Percentiles rank a stretch among this genome's conserved stretches.
Conservation (phyloP, 345 rosid genomes). For the Hibiscus tridactylites region DNA sequence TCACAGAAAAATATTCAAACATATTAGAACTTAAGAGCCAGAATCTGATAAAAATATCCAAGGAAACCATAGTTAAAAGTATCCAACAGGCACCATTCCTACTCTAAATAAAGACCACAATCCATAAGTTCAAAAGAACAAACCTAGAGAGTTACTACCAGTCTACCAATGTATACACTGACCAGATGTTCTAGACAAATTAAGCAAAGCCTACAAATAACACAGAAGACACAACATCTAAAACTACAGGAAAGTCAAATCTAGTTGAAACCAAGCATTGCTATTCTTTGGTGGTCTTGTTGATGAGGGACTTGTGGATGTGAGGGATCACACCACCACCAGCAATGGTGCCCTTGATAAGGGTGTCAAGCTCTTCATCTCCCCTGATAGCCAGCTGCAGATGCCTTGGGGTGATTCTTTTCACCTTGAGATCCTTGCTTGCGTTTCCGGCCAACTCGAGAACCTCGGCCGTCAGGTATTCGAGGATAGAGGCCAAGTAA, state of each 20-base stretch:
- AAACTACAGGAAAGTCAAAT: not conserved
- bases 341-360: conserved; percentile 64
- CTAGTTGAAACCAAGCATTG: not conserved
- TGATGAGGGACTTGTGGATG: conserved; percentile 22
- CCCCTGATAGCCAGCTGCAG: conserved; percentile 48
- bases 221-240: not conserved
- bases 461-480: conserved; percentile 71
- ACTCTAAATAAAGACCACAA: not conserved
- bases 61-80: conserved; percentile 1
- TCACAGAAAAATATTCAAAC: not conserved
- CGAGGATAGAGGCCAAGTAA: conserved; percentile 59
- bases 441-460: conserved; percentile 75
- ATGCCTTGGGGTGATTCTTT: conserved; percentile 60
- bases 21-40: not conserved
- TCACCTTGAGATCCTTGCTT: conserved; percentile 68
- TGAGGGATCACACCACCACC: conserved; percentile 24
- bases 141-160: not conserved
- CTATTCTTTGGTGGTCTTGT: conserved; percentile 18
- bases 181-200: not conserved
- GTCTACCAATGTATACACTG: not conserved
- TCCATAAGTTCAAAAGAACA: not conserved
- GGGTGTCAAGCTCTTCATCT: conserved; percentile 53
- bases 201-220: conserved; percentile 1
- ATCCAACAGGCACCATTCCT: conserved; percentile 10
- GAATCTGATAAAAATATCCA: not conserved